Base-by-base conservation (phyloP, 2,329 filamentous ascomycete species). In the Neurospora sp. region DNA sequence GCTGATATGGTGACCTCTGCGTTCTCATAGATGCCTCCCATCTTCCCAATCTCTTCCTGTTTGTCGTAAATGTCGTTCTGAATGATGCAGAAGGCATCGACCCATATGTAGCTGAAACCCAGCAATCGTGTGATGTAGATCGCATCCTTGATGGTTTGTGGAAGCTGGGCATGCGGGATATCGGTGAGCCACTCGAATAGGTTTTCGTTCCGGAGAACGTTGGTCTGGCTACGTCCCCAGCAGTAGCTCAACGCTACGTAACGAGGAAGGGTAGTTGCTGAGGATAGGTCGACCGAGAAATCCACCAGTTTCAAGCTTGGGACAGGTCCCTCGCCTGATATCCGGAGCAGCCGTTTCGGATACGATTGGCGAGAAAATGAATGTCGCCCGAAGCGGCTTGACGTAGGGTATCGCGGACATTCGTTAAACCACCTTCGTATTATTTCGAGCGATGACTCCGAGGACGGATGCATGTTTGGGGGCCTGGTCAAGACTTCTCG, bases 241-340 rank as follows among this genome's bases (percentile, higher is more conserved):
- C 67, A 68, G 67, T 68, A 68, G 0, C 40, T 46, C 11, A 68
- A 9, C 28, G 67, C 67, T 33, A 52, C 67, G n/a, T 52, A 68
- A 9, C 7, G 52, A 62, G 52, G 52, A 62, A 33, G 0, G 0
- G 74, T 90, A 90, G 8, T 62, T 28, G 46, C 13, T 2, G 46
- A 58, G 23, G 11, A 3, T 17, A 58, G 7, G 23, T 58, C 46
- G 3, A 23, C 46, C 3, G 52, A 62, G 52, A 62, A 15, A 33
- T 62, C 52, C 1, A 62, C 52, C 23, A 33, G 3, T 33, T 33
- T 62, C 13, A 17, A 62, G 2, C 13, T 33, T 33, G 23, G 52
- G 8, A 28, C 4, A 17, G 13, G 11, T 33, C 11, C 52, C 7
- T 62, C 52, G 52, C 52, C 52, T 33, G 23, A 33, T 62, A 58